Base-by-base conservation (phyloP, 805 yeast genomes). In the Hanseniaspora meyeri region DNA sequence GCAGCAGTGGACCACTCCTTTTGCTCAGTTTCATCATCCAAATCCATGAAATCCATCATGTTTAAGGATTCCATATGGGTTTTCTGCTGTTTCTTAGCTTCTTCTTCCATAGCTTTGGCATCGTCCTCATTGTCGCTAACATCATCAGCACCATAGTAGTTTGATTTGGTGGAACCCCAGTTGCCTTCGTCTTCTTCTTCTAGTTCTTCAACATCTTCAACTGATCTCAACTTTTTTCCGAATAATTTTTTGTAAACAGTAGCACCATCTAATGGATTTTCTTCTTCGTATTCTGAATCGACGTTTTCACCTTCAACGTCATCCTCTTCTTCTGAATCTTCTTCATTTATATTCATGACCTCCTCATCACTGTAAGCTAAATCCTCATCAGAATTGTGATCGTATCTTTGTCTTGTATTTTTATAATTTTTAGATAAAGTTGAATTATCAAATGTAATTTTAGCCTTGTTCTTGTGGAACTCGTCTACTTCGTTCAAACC, bases 31-130 rank as follows among this genome's bases (percentile, higher is more conserved):
- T 82, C 90, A 57, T 87, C 95, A 32, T 53, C 57, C 17, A 53
- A 38, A 60, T 87, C 93, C 62, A 83, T 70, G 66, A 76, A 83
- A 66, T 85, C 93, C 31, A 77, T 86, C 77, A 85, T 82, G 49
- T 81, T 79, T 62, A 90, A 73, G 47, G 85, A 95, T 61, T 80
- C 80, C 58, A 87, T 70, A 67, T 89, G 89, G 62, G 79, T 77
- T 72, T 85, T 85, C 70, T 90, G 97, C 62, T 87, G 81, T 65
- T 88, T 81, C 50, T 87, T 65, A 0, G 97, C 97, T 70, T 93
- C 97, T 62, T 80, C 82, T 58, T 91, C 93, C 70, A 89, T 82
- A 60, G 79, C 82, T 60, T 80, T 82, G 5, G 87, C 85, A 36
- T 81, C 82, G 55, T 81, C 95, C 36, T 83, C 91, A 60, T 86